Base-by-base conservation (phyloP, 106 monocot genomes). In the Dactylorhiza incarnata region DNA sequence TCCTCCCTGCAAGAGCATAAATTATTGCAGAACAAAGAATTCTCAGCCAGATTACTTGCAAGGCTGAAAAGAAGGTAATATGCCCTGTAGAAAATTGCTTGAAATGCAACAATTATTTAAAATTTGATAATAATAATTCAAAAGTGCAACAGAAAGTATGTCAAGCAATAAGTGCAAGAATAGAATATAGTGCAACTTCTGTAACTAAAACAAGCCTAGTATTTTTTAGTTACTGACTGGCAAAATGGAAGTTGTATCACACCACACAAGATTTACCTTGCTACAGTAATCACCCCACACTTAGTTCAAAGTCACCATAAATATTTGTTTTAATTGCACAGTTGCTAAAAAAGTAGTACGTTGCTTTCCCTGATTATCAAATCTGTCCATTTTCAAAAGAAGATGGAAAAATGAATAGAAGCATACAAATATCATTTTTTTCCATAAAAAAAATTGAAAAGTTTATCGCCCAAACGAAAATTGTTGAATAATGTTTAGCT, bases 1-100 rank as follows among this genome's bases (percentile, higher is more conserved):
- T 78, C 69, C 74, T 59, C 49, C 75, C 91, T 91, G 73, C 77
- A 74, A 66, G n/a, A 80, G 67, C 44, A 73, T 23, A 74, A 76
- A 43, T 29, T 11, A 22, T 63, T 24, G 45, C 14, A 74, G 14
- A 1, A 76, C 19, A 63, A 46, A 45, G 15, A 63, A 26, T 67
- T 5, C 6, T 45, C 13, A n/a, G 29, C 15, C 11, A 69, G 15
- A 68, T 37, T 29, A 37, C 68, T 14, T 68, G 15, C 52, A 52
- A 9, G 15, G 52, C 15, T 43, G 61, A 4, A 62, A 23, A 62
- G 61, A 62, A 69, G 45, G 17, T 7, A 69, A 16, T 24, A 15
- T 69, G 69, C 9, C 29, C 6, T 15, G 43, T 19, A 46, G 14
- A 46, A 69, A 46, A 69, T 69, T 46, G 69, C 29, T 65, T 65